A percentile compares a stretch with the other conserved stretches of the same genome.
phyloP scores from a whole-genome alignment of 345 rosid species.

The Dovyalis caffra region DNA sequence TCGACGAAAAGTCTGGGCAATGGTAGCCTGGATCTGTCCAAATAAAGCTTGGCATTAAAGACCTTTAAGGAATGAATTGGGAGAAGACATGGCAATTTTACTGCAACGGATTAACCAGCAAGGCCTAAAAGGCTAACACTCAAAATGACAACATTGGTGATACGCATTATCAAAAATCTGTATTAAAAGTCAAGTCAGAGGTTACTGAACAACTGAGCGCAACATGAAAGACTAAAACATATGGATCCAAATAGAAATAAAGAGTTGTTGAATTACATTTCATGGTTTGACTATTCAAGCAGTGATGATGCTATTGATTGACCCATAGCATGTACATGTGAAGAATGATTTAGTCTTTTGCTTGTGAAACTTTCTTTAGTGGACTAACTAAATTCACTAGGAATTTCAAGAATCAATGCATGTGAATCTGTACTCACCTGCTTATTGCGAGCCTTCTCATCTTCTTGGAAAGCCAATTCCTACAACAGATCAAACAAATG shows the following conservation, averaged over 20 bases:
- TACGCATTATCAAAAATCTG: neutral
- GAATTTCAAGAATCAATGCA: neutral
- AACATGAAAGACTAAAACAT: neutral
- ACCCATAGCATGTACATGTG: neutral
- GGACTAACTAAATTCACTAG: neutral
- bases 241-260: neutral
- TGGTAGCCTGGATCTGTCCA: constrained; percentile 52
- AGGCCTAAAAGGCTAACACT: neutral
- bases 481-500: constrained; percentile 21
- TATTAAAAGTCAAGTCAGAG: neutral
- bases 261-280: neutral
- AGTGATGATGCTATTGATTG: neutral
- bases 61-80: neutral
- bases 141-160: neutral
- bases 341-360: neutral
- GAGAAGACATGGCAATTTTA: neutral
- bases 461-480: constrained; percentile 60
- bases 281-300: neutral
- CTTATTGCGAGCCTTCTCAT: constrained; percentile 49
- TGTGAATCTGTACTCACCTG: constrained; percentile 28
- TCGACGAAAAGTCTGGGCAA: constrained; percentile 41
- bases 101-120: neutral
- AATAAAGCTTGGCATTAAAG: constrained; percentile 13
- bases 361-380: neutral
- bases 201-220: neutral